Evolutionary conservation across 495 filamentous ascomycete genomes (phyloP), one percentile per base, ranked within the genome.

Genomic region (Lindgomyces ingoldianus): DNA sequence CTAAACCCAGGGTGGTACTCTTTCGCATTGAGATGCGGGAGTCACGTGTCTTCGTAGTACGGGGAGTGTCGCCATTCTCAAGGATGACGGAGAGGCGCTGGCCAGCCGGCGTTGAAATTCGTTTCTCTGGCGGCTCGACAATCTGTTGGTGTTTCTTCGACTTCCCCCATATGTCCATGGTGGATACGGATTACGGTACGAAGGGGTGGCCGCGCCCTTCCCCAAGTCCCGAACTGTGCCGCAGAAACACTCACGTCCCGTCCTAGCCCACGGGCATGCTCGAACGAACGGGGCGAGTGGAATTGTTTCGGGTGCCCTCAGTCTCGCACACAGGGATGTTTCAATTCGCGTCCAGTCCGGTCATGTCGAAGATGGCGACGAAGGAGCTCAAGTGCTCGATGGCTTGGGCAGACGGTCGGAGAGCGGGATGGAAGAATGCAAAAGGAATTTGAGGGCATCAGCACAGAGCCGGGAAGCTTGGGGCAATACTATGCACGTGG

Each of bases 81-180:
- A 73, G 65, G 46, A 76, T 74, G n/a, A 71, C 68, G 25, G 73
- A 71, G 14, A 76, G 63, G 11, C 74, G 71, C 41, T 70, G 57
- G 39, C 70, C 72, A 22, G 68, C 72, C 14, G 72, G 71, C 26
- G 72, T 69, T 0, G 71, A 69, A 4, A 74, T 73, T 16, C 70
- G 67, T 55, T 70, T 70, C 11, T 67, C 18, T 18, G 59, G 63
- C 4, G 60, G 56, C 19, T 65, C 59, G 11, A 27, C 26, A 12
- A 55, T 14, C 12, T 30, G 39, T 4, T 60, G 46, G 22, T 55
- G 52, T n/a, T 65, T 27, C 14, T 41, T 45, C 16, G 27, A 27
- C 19, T 36, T 25, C 29, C 51, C 44, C 61, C 61, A 70, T 24
- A 65, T 47, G 22, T 57, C 62, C 67, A 70, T 70, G 49, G 46